These are phyloP conservation scores for Zoysia matrella DNA, from an alignment of 202 grass and related monocot species.

Conservation along the genomic window DNA sequence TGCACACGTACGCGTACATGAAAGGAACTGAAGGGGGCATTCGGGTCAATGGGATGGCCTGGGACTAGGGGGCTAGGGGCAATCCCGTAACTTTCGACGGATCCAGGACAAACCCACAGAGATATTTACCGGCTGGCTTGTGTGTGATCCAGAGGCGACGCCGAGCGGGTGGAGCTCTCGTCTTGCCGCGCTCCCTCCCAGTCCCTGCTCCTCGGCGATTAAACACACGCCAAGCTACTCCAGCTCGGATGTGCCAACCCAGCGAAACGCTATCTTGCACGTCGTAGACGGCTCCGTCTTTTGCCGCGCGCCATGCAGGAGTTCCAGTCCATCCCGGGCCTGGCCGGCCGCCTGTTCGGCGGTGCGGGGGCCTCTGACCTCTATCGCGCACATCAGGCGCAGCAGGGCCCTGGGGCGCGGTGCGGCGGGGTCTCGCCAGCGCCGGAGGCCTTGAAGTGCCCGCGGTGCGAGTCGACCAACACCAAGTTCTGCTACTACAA, in stretches of 20 bases:
- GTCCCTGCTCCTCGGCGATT: not conserved
- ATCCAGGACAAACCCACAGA: not conserved
- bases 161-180: slow-evolving; percentile 52
- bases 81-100: not conserved
- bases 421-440: slow-evolving; percentile 33
- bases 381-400: slow-evolving; percentile 34
- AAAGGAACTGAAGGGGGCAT: slow-evolving; percentile 1
- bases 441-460: slow-evolving; percentile 67
- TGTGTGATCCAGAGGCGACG: slow-evolving; percentile 56
- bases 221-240: not conserved
- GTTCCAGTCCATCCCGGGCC: slow-evolving; percentile 62
- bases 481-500: slow-evolving; percentile 99
- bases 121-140: slow-evolving; percentile 49
- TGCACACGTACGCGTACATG: not conserved
- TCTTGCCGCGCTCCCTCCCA: slow-evolving; percentile 31
- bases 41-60: not conserved
- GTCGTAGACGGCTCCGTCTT: not conserved
- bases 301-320: slow-evolving; percentile 51
- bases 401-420: slow-evolving; percentile 37
- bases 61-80: not conserved
- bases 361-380: slow-evolving; percentile 38
- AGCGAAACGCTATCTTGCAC: slow-evolving; percentile 1
- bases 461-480: slow-evolving; percentile 80
- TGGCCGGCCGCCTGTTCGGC: slow-evolving; percentile 63
- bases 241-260: not conserved